These are phyloP conservation scores for Apiospora arundinis DNA, from an alignment of 2,329 filamentous ascomycete species.

Conservation along the genomic window DNA sequence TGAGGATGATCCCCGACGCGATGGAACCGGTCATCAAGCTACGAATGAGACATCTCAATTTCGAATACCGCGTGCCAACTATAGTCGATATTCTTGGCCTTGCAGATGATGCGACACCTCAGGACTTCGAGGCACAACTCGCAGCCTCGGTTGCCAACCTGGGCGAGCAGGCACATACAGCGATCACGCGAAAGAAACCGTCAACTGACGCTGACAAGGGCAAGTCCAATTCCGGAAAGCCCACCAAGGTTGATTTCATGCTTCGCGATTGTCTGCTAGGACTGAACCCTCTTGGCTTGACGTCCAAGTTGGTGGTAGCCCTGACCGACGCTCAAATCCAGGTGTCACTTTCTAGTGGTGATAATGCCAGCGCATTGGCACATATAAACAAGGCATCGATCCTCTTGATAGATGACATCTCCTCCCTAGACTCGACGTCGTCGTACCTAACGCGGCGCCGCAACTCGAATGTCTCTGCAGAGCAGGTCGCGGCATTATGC, in stretches of 20 bases:
- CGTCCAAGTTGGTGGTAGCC: slow-evolving; percentile 79
- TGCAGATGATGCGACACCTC: slow-evolving; percentile 67
- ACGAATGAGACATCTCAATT: slow-evolving; percentile 80
- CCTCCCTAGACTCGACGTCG: slow-evolving; percentile 47
- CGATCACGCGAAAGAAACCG: slow-evolving; percentile 46
- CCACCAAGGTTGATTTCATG: slow-evolving; percentile 74
- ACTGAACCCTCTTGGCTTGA: slow-evolving; percentile 77
- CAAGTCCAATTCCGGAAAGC: slow-evolving; percentile 51
- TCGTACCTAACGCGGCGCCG: slow-evolving; percentile 46
- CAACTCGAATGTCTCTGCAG: slow-evolving; percentile 48
- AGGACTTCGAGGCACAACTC: slow-evolving; percentile 77
- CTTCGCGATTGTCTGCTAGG: slow-evolving; percentile 84
- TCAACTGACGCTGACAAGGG: slow-evolving; percentile 29
- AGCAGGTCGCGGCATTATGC: slow-evolving; percentile 63
- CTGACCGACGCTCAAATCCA: slow-evolving; percentile 78
- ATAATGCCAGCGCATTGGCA: slow-evolving; percentile 67
- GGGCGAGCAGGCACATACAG: slow-evolving; percentile 66
- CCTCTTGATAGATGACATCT: slow-evolving; percentile 79
- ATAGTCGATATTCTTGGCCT: slow-evolving; percentile 81
- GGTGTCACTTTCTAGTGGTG: slow-evolving; percentile 69
- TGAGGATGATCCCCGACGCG: slow-evolving; percentile 90
- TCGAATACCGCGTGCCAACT: slow-evolving; percentile 90
- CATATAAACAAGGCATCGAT: slow-evolving; percentile 82
- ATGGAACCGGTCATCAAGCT: slow-evolving; percentile 90
- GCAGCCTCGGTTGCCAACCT: slow-evolving; percentile 82